phyloP scores from a whole-genome alignment of 768 basidiomycete species.

The Crucibulum laeve region DNA sequence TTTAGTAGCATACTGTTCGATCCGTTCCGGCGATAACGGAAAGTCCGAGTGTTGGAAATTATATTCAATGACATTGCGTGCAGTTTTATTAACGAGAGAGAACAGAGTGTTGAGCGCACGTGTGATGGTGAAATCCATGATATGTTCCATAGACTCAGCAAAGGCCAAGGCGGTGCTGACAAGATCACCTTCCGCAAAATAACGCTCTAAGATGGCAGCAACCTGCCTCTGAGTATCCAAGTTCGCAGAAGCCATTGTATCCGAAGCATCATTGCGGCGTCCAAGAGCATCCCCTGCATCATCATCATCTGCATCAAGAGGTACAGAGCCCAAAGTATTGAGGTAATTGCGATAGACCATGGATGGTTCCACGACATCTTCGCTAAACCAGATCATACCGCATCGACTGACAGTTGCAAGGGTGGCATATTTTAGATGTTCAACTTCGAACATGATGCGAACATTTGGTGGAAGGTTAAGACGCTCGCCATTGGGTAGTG shows the following conservation, averaged over 20 bases:
- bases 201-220: conserved; percentile 69
- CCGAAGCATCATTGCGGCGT: conserved; percentile 53
- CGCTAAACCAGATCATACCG: conserved; percentile 99
- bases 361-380: conserved; percentile 84
- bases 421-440: conserved; percentile 95
- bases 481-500: conserved; percentile 96
- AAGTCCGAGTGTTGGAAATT: conserved; percentile 95
- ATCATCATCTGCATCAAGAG: conserved; percentile 90
- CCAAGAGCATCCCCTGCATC: conserved; percentile 57
- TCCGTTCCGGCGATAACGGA: conserved; percentile 76
- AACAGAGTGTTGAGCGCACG: conserved; percentile 95
- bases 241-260: conserved; percentile 54
- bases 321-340: conserved; percentile 62
- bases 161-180: conserved; percentile 75
- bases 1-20: conserved; percentile 90
- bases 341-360: conserved; percentile 95
- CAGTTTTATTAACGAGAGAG: conserved; percentile 94
- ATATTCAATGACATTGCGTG: conserved; percentile 90
- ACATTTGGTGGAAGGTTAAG: conserved; percentile 96
- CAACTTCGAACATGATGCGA: conserved; percentile 99
- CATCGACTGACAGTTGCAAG: conserved; percentile 99
- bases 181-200: conserved; percentile 79
- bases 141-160: conserved; percentile 87
- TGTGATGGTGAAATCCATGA: conserved; percentile 96
- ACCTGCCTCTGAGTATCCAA: conserved; percentile 75